phyloP scores from a whole-genome alignment of 129 eudicot genomes.

The Flaveria brownii region DNA sequence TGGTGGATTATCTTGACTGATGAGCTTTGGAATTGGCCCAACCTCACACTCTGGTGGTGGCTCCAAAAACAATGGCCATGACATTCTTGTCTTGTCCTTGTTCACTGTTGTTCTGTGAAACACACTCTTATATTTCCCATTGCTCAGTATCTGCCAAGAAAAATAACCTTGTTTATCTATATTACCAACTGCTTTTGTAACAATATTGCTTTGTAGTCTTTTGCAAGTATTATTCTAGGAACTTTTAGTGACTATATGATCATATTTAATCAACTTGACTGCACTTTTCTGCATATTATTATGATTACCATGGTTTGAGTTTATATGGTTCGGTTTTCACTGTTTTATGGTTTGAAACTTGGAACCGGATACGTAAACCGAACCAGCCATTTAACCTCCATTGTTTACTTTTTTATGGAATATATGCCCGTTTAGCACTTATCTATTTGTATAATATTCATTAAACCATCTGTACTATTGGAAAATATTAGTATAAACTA shows the following conservation, averaged over 20 bases:
- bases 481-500: neutral
- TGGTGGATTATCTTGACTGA: conserved; percentile 32
- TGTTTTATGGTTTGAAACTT: neutral
- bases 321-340: neutral
- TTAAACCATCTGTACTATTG: neutral
- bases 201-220: neutral
- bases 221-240: no score
- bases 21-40: conserved; percentile 66
- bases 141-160: conserved; percentile 52
- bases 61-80: conserved; percentile 86
- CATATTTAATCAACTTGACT: no score
- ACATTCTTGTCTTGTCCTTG: conserved; percentile 76
- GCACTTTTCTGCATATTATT: neutral
- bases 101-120: conserved; percentile 68
- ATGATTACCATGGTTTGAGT: neutral
- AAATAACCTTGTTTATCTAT: neutral
- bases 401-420: neutral
- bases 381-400: neutral
- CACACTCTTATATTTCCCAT: conserved; percentile 76
- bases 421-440: neutral
- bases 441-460: neutral
- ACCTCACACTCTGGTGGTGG: conserved; percentile 69
- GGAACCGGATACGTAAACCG: neutral
- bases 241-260: no score
- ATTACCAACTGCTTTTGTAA: neutral